Evolutionary conservation across 2,329 filamentous ascomycete species (phyloP).

Genomic region (Ophiocordyceps camponoti-leonardi): DNA sequence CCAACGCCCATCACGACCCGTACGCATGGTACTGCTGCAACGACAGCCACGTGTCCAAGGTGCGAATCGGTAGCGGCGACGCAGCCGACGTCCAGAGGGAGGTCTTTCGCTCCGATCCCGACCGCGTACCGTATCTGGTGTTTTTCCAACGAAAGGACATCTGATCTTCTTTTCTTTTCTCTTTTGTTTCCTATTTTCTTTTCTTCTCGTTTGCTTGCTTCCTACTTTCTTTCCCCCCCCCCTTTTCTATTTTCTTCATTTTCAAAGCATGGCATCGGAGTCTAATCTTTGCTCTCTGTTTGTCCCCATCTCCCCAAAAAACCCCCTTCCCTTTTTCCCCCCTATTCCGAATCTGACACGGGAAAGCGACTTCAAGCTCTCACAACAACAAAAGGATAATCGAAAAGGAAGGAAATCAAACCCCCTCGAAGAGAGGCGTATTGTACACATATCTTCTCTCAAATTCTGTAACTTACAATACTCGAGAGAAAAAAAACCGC

Average conservation of each 20-base stretch:
- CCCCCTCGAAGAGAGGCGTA: no score
- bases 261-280: slow-evolving; percentile 12
- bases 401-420: no score
- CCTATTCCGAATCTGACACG: no score
- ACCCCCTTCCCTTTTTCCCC: no score
- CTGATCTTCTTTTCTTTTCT: neutral
- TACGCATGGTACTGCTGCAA: slow-evolving; percentile 32
- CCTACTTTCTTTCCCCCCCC: neutral
- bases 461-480: no score
- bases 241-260: neutral
- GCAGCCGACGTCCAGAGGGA: slow-evolving; percentile 17
- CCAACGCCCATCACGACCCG: slow-evolving; percentile 21
- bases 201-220: neutral
- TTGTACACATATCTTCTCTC: no score
- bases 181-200: neutral
- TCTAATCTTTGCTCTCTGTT: neutral
- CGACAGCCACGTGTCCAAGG: slow-evolving; percentile 22
- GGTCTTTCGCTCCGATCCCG: slow-evolving; percentile 19
- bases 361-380: no score
- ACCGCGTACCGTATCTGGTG: slow-evolving; percentile 27
- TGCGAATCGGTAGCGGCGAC: slow-evolving; percentile 22
- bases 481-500: no score
- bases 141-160: slow-evolving; percentile 24
- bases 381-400: no score
- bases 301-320: no score